Evolutionary conservation across 257 asterid species (phyloP), one percentile per base, ranked within the genome.

Genomic region (Solanum verrucosum): DNA sequence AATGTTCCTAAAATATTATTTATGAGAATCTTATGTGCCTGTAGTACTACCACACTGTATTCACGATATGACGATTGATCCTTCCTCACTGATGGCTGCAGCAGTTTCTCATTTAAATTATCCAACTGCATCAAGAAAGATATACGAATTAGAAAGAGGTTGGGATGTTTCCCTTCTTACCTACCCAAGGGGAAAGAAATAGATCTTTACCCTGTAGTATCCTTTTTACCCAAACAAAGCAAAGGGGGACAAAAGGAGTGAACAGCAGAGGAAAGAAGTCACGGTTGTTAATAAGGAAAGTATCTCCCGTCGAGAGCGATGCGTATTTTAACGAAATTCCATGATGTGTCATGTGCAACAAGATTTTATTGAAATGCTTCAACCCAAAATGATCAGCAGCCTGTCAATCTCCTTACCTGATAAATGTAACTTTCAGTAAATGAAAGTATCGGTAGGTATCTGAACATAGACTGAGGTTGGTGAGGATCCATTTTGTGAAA

Each of bases 381-480:
- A 38, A 42, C 42, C 9, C 59, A 9, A 15, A 33, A 8, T n/a
- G 44, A 63, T 8, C 25, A 75, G 52, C 27, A 23, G n/a, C 21
- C 25, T 52, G 27, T 29, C 25, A 49, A 38, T 29, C 34, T 79
- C n/a, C 35, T 84, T 87, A 96, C 99, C 98, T 97, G 98, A 92
- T 97, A 97, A 71, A 97, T 95, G 89, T 90, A 97, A 90, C 99
- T 95, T 90, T 96, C 99, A 44, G 96, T 91, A 88, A 97, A 96
- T 9, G 98, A 94, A 86, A 97, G 98, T 86, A 97, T 86, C 11
- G 99, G 99, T 31, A 97, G 93, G 93, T 92, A 92, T 91, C 89
- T 93, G 93, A 96, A 96, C 75, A 96, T 89, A 56, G 92, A 90
- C 42, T 87, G 93, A 1, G 96, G 96, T 87, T 93, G 91, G 83